Evolutionary conservation across 2,329 filamentous ascomycete genomes (phyloP).

Genomic region (Botrytis cinerea): DNA sequence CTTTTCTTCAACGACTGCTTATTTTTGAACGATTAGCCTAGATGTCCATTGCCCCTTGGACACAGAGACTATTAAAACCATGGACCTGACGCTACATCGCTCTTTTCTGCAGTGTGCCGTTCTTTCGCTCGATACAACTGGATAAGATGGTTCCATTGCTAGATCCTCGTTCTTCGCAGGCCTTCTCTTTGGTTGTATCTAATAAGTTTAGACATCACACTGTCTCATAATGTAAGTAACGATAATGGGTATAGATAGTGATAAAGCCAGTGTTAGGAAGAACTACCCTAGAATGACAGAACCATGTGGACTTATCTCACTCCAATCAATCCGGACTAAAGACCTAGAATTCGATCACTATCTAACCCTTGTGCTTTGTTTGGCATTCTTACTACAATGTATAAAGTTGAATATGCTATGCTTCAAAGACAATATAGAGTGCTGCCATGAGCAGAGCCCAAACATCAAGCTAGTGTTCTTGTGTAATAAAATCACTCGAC

Average conservation of each 20-base stretch:
- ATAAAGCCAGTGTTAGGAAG: too few relatives aligned
- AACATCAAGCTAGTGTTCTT: neutral
- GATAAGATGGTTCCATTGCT: neutral
- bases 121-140: neutral
- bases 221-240: too few relatives aligned
- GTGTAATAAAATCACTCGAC: too few relatives aligned
- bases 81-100: neutral
- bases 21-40: neutral
- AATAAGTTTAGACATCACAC: neutral
- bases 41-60: fast-evolving
- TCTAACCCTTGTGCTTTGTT: neutral
- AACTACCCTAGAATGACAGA: neutral
- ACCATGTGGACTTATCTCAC: too few relatives aligned
- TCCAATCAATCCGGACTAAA: neutral
- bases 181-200: too few relatives aligned
- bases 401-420: neutral
- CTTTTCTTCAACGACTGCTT: neutral
- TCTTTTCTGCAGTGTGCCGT: too few relatives aligned
- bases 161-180: too few relatives aligned
- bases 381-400: neutral
- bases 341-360: neutral
- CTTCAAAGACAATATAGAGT: neutral
- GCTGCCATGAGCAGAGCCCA: neutral
- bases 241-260: too few relatives aligned
- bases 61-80: neutral